Evolutionary conservation across 192 early-diverging fungal species (phyloP).

Genomic region (Podila epicladia): DNA sequence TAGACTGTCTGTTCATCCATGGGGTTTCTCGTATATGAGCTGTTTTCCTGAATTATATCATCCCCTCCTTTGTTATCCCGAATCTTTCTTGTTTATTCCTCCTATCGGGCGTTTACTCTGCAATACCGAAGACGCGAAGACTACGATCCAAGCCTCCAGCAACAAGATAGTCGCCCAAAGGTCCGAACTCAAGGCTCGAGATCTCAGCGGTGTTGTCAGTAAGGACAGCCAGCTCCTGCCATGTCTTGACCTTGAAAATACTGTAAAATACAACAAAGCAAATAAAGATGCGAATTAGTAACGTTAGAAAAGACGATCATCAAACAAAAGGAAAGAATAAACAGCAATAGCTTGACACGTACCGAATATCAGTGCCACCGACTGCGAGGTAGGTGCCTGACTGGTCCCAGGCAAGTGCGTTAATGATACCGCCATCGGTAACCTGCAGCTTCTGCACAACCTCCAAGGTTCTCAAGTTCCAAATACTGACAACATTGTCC

Average conservation of each 20-base stretch:
- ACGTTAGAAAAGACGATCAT: not conserved
- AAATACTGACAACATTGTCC: constrained; percentile 81
- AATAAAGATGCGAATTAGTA: constrained; percentile 1
- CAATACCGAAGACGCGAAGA: constrained; percentile 62
- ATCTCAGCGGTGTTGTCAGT: constrained; percentile 63
- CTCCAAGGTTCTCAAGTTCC: constrained; percentile 93
- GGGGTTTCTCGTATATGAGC: too few relatives aligned
- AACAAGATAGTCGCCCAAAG: constrained; percentile 63
- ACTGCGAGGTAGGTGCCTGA: constrained; percentile 88
- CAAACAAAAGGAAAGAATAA: not conserved
- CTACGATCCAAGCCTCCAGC: constrained; percentile 66
- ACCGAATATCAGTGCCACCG: constrained; percentile 67
- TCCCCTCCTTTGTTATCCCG: not conserved
- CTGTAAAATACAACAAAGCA: constrained; percentile 20
- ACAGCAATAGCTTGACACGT: constrained; percentile 1
- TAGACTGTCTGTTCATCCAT: too few relatives aligned
- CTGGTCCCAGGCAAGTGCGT: constrained; percentile 79
- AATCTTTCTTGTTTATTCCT: not conserved
- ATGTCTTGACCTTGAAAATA: constrained; percentile 78
- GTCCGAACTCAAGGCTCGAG: constrained; percentile 65
- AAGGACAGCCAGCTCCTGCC: constrained; percentile 59
- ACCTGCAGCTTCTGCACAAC: constrained; percentile 73
- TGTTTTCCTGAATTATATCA: not conserved
- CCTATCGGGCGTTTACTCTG: constrained; percentile 27
- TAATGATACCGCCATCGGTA: constrained; percentile 62